Evolutionary conservation across 139 green algal species (phyloP).

Genomic region (Micractinium conductrix): DNA sequence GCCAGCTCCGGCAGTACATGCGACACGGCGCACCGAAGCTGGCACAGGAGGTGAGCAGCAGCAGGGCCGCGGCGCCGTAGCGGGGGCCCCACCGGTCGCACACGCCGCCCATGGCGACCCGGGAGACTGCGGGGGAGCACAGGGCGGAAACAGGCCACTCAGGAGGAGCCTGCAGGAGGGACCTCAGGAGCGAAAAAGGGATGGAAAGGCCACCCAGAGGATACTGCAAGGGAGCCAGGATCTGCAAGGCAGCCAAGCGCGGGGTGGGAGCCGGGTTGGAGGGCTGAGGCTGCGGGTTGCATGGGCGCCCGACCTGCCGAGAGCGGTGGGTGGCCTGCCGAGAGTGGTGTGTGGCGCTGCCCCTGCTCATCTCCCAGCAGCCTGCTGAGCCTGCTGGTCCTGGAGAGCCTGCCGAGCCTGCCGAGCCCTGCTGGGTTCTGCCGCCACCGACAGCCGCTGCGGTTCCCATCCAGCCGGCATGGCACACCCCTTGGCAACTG

Average conservation of each 20-base stretch:
- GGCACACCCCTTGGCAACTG: background rate
- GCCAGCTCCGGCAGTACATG: background rate
- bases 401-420: too few species aligned
- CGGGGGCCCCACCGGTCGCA: conserved; percentile 83
- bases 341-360: too few species aligned
- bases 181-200: too few species aligned
- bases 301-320: too few species aligned
- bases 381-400: too few species aligned
- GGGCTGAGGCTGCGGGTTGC: background rate
- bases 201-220: background rate
- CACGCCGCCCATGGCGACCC: conserved; percentile 38
- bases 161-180: background rate
- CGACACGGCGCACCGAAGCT: conserved; percentile 4
- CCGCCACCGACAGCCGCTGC: too few species aligned
- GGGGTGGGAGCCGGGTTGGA: background rate
- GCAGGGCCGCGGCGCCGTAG: conserved; percentile 51
- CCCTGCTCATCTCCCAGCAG: too few species aligned
- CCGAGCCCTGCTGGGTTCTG: background rate
- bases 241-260: background rate
- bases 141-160: too few species aligned
- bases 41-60: conserved; percentile 40
- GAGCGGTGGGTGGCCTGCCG: too few species aligned
- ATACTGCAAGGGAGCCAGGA: background rate
- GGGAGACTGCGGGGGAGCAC: background rate
- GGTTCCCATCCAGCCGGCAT: too few species aligned